Conservation (phyloP, 164 flowering plant genomes). For the Euptelea pleiosperma region DNA sequence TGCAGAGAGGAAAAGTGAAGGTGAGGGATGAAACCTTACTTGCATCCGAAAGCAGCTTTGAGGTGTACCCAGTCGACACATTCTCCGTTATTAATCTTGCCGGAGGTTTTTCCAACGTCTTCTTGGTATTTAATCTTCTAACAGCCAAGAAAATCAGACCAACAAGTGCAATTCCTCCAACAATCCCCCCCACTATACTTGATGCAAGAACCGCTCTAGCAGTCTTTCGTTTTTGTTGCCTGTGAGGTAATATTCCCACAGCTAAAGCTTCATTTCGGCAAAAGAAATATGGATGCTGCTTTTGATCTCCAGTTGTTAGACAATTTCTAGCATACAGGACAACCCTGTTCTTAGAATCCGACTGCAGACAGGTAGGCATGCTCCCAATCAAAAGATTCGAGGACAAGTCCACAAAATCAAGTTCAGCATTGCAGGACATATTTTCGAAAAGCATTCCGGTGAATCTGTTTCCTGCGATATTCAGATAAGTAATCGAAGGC, state of each 20-base stretch:
- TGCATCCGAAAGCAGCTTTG: slow-evolving; percentile 79
- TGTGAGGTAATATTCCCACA: slow-evolving; percentile 62
- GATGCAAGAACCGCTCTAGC: slow-evolving; percentile 47
- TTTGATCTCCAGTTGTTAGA: slow-evolving; percentile 34
- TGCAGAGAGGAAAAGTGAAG: background rate
- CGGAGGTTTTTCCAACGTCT: slow-evolving; percentile 25
- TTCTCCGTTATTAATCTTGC: slow-evolving; percentile 49
- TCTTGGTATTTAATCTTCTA: slow-evolving; percentile 34
- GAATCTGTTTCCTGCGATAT: slow-evolving; percentile 61
- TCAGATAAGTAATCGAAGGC: slow-evolving; percentile 63
- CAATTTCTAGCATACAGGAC: slow-evolving; percentile 65
- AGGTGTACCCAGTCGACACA: slow-evolving; percentile 57
- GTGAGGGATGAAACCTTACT: slow-evolving; percentile 45
- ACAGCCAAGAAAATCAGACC: slow-evolving; percentile 35
- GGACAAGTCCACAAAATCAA: slow-evolving; percentile 67
- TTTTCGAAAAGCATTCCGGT: slow-evolving; percentile 73
- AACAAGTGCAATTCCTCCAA: slow-evolving; percentile 43
- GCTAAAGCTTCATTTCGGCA: slow-evolving; percentile 93
- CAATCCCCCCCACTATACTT: slow-evolving; percentile 44
- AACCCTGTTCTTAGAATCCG: slow-evolving; percentile 35
- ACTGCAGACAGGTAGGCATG: slow-evolving; percentile 59
- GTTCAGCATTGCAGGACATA: slow-evolving; percentile 55
- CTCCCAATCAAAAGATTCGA: slow-evolving; percentile 78
- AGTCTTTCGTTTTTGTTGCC: slow-evolving; percentile 28
- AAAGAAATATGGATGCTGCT: slow-evolving; percentile 61